phyloP scores from a whole-genome alignment of 1,139 yeast species.

The Candida albicans region DNA sequence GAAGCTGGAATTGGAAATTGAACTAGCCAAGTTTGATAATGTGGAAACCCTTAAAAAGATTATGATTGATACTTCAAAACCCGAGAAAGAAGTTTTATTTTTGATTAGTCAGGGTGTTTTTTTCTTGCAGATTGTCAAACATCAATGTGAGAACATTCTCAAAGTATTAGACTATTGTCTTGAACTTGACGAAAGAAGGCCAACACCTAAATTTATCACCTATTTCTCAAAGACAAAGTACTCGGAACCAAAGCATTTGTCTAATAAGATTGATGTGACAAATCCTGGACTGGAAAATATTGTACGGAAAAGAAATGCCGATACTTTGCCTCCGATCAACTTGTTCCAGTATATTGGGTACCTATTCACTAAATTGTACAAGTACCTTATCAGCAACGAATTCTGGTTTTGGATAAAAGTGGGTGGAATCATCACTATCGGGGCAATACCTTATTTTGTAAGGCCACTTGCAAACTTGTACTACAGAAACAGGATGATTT shows the following conservation, averaged over 20 bases:
- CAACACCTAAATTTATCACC: conserved; percentile 25
- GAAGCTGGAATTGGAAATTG: conserved; percentile 12
- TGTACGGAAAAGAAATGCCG: conserved; percentile 28
- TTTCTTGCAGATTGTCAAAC: conserved; percentile 22
- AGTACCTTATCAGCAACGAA: conserved; percentile 19
- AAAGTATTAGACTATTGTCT: conserved; percentile 25
- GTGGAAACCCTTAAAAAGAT: conserved; percentile 16
- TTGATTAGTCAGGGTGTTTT: conserved; percentile 30
- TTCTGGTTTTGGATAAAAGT: conserved; percentile 36
- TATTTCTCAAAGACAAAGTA: conserved; percentile 20
- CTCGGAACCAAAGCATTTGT: conserved; percentile 11
- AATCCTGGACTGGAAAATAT: conserved; percentile 15
- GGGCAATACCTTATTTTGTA: conserved; percentile 31
- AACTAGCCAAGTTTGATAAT: conserved; percentile 15
- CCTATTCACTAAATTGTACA: conserved; percentile 17
- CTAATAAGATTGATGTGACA: conserved; percentile 10
- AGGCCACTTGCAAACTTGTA: conserved; percentile 34
- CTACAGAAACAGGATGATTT: conserved; percentile 27
- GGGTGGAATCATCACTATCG: conserved; percentile 23
- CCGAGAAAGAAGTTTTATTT: conserved; percentile 29
- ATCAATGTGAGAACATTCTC: conserved; percentile 18
- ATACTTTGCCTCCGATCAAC: conserved; percentile 28
- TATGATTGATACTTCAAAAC: conserved; percentile 14
- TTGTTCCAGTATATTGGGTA: conserved; percentile 23
- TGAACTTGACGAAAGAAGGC: conserved; percentile 26